Conservation (phyloP, 2,329 filamentous ascomycete genomes). For the Colletotrichum brevisporum region DNA sequence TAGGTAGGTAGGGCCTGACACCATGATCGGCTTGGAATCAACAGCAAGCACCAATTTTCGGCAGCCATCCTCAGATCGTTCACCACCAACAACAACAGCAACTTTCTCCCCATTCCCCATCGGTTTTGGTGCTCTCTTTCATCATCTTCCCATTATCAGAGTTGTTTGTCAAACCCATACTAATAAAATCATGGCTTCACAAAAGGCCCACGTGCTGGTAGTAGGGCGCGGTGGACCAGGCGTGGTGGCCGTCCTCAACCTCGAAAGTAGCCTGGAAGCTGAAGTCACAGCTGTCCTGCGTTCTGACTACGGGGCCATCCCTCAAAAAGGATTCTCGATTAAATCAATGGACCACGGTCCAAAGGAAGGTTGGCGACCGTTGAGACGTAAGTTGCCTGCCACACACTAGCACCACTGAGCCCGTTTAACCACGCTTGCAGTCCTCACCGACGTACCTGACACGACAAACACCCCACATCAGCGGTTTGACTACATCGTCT, state of each 20-base stretch:
- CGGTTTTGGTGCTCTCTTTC: no score
- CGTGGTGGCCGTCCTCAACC: slow-evolving; percentile 67
- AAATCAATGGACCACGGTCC: slow-evolving; percentile 68
- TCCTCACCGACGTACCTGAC: slow-evolving; percentile 41
- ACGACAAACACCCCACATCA: neutral
- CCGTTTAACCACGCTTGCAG: neutral
- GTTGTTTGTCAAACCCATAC: no score
- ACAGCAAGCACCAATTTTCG: no score
- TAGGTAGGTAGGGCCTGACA: no score
- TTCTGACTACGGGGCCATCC: slow-evolving; percentile 67
- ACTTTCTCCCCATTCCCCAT: no score
- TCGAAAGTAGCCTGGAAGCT: slow-evolving; percentile 65
- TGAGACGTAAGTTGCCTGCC: slow-evolving; percentile 48
- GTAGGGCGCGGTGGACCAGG: slow-evolving; percentile 70
- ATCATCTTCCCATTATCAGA: no score
- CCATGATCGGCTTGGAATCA: no score
- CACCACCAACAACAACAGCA: no score
- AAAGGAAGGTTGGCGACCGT: slow-evolving; percentile 64
- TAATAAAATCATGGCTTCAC: neutral
- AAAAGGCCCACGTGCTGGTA: slow-evolving; percentile 61
- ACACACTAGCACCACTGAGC: neutral
- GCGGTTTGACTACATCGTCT: slow-evolving; percentile 68
- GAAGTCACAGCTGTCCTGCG: slow-evolving; percentile 68
- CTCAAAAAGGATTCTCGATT: slow-evolving; percentile 65
- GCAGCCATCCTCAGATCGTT: no score